Base-by-base conservation (phyloP, 2,329 filamentous ascomycete genomes). In the Chaetomiaceae sp. region DNA sequence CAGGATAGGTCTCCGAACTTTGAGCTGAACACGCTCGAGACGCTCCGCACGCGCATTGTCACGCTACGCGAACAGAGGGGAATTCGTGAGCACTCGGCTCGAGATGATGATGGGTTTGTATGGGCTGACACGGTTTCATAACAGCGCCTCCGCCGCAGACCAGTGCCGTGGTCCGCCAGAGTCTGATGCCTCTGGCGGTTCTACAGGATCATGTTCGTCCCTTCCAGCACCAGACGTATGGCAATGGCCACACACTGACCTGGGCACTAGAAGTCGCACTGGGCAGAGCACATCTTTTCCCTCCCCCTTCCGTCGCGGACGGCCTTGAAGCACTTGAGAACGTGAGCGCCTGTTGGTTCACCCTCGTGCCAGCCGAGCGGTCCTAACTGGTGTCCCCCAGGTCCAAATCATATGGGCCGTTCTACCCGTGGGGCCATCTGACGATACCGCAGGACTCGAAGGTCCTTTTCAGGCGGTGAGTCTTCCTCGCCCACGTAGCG, bases 261-360 rank as follows among this genome's bases (percentile, higher is more conserved):
- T 31, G 27, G 27, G 8, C 27, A 31, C 14, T 55, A 83, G 79
- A 69, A 69, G 46, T 67, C 72, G 4, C 81, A 85, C 62, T 85
- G 82, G 82, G 80, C 81, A 6, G 76, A 83, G 59, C 74, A 79
- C 37, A 81, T 85, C 22, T 84, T 85, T 58, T 77, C 78, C 1
- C 69, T 77, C 19, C 77, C 78, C 0, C 67, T 81, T 36, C 73
- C 79, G 0, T 75, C 74, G 11, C 71, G 75, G 12, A 82, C 79
- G 4, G 69, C 72, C 5, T 66, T 83, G 47, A 75, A 73, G 59
- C 69, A 75, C 44, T 58, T 70, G 12, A 65, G 63, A 46, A 57
- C 59, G 71, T 72, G 56, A 57, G 67, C 43, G 51, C 8, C 25
- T 31, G 8, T n/a, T 15, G 51, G 45, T n/a, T 47, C 47, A 5